phyloP scores from a whole-genome alignment of 2,329 filamentous ascomycete species.

The Pleurostoma richardsiae region DNA sequence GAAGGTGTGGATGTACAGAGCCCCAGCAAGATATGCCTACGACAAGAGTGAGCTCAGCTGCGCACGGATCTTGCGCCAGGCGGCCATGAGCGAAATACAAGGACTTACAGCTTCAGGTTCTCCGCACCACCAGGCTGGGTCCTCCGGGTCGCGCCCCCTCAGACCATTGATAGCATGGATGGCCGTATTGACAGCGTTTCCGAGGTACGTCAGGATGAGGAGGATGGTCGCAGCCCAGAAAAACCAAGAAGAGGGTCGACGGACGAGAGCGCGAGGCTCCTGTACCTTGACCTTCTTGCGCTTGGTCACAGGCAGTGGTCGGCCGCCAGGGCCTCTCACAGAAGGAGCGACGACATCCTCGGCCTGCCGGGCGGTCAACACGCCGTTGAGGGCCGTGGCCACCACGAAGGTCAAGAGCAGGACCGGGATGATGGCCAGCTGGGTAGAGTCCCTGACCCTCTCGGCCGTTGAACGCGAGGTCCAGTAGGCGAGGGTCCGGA shows the following conservation, averaged over 20 bases:
- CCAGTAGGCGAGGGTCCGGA: constrained; percentile 12
- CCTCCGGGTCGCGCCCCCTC: too few relatives aligned
- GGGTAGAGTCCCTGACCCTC: constrained; percentile 36
- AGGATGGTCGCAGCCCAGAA: constrained; percentile 52
- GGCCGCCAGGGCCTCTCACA: constrained; percentile 76
- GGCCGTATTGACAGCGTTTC: constrained; percentile 30
- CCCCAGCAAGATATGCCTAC: background rate
- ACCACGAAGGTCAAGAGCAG: constrained; percentile 47
- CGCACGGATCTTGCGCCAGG: background rate
- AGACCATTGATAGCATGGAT: constrained; percentile 29
- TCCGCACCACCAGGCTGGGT: constrained; percentile 71
- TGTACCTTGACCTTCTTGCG: constrained; percentile 32
- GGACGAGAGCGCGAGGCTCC: constrained; percentile 50
- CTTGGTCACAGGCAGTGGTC: constrained; percentile 71
- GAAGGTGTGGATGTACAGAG: background rate
- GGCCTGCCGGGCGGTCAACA: constrained; percentile 44
- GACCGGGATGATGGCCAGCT: constrained; percentile 48
- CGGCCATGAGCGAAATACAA: too few relatives aligned
- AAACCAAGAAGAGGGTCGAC: constrained; percentile 48
- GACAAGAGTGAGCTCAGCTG: background rate
- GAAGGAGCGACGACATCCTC: constrained; percentile 41
- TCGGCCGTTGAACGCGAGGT: constrained; percentile 28
- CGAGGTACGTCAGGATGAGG: constrained; percentile 66
- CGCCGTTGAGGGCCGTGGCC: constrained; percentile 46
- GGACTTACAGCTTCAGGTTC: constrained; percentile 31